Percentiles rank a stretch among this genome's conserved stretches.
Evolutionary conservation across 228 moss, liverwort and hornwort genomes (phyloP).

Genomic region (Sphagnum fallax): DNA sequence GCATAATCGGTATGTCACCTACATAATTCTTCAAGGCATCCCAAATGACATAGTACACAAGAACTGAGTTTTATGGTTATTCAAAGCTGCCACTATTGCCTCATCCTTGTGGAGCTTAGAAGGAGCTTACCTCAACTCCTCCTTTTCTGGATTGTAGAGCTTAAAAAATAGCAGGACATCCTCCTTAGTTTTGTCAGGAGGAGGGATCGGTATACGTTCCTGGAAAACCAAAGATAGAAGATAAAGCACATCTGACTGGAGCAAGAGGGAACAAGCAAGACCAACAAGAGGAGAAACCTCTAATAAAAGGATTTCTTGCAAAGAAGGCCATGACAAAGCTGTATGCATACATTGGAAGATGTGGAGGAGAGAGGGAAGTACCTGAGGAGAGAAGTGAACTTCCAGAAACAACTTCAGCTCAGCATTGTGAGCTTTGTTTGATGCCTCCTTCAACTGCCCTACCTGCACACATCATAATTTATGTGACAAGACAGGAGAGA

Average conservation of each 20-base stretch:
- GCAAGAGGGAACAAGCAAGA: not conserved
- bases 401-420: constrained; percentile 92
- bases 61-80: too few species aligned
- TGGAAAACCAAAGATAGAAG: constrained; percentile 4
- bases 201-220: constrained; percentile 41
- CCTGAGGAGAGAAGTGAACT: constrained; percentile 47
- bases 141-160: constrained; percentile 79
- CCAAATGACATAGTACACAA: too few species aligned
- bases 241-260: too few species aligned
- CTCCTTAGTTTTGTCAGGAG: constrained; percentile 79
- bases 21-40: too few species aligned
- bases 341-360: not conserved
- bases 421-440: constrained; percentile 79
- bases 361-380: not conserved
- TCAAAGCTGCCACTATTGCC: too few species aligned
- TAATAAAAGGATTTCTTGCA: not conserved
- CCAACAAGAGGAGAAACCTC: not conserved
- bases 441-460: constrained; percentile 73
- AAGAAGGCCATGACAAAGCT: not conserved
- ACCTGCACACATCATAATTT: constrained; percentile 34
- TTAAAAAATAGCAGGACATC: constrained; percentile 90
- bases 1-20: too few species aligned
- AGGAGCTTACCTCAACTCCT: constrained; percentile 59
- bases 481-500: not conserved
- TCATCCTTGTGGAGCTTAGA: not conserved